Evolutionary conservation across 371 early-diverging fungal genomes (phyloP).

Genomic region (Mucor racemosus): DNA sequence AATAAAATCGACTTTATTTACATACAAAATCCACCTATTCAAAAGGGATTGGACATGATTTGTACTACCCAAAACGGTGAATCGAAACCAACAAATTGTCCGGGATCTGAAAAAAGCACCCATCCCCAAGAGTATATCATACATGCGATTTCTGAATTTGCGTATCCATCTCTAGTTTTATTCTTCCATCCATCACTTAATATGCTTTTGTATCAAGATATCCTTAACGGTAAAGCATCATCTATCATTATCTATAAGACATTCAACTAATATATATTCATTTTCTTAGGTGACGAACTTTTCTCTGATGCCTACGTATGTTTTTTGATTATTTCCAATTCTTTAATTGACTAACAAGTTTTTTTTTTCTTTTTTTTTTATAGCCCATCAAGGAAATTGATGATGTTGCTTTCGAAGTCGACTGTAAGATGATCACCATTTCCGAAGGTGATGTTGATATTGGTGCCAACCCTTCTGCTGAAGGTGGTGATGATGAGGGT

Average conservation of each 20-base stretch:
- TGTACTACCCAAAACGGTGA: background rate
- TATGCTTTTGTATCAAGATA: conserved; percentile 57
- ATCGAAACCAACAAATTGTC: background rate
- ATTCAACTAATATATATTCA: background rate
- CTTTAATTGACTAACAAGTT: background rate
- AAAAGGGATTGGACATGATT: background rate
- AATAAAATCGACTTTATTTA: no score
- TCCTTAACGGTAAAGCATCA: conserved; percentile 41
- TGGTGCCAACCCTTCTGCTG: conserved; percentile 95
- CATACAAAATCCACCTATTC: no score
- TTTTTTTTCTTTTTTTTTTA: background rate
- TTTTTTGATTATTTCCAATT: background rate
- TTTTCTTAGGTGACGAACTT: conserved; percentile 81
- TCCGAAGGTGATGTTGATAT: conserved; percentile 81
- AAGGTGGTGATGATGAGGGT: conserved; percentile 73
- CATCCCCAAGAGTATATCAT: background rate
- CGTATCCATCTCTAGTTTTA: conserved; percentile 19
- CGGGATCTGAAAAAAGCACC: background rate
- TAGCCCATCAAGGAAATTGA: conserved; percentile 68
- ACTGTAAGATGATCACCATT: conserved; percentile 76
- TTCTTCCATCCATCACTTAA: conserved; percentile 47
- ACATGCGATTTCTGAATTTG: conserved; percentile 1
- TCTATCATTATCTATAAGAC: conserved; percentile 3
- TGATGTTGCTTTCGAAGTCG: conserved; percentile 79
- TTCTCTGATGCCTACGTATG: conserved; percentile 87